A percentile compares a stretch with the other conserved stretches of the same genome.
phyloP scores from a whole-genome alignment of 2,329 filamentous ascomycete genomes.

The Podosphaera fusca region DNA sequence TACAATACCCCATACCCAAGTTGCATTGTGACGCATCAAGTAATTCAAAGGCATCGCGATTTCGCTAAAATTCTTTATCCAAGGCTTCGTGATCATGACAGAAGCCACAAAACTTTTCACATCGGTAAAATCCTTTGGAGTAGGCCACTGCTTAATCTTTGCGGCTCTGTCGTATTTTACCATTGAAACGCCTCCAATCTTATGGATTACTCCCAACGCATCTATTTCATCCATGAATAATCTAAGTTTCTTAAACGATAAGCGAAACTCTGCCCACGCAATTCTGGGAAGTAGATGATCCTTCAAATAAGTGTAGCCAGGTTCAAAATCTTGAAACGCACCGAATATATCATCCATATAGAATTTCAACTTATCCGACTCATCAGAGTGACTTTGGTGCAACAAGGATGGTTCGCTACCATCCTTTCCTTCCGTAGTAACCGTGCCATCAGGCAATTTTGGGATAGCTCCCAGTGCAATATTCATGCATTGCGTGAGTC shows the following conservation, averaged over 20 bases:
- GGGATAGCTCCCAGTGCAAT: background rate
- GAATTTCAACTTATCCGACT: background rate
- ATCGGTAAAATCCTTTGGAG: background rate
- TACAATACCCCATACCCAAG: background rate
- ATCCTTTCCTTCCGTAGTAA: background rate
- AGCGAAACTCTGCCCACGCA: background rate
- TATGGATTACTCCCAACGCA: background rate
- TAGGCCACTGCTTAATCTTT: conserved; percentile 1
- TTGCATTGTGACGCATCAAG: background rate
- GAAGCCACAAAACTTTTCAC: background rate
- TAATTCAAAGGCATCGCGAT: background rate
- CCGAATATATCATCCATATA: conserved; percentile 1
- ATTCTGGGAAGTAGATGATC: background rate
- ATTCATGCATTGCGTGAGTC: background rate
- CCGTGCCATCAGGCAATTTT: background rate
- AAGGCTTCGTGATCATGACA: background rate
- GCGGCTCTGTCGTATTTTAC: background rate
- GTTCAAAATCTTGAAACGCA: background rate
- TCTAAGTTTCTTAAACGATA: background rate
- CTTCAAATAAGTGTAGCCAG: background rate
- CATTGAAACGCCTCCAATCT: background rate
- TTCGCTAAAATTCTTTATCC: background rate
- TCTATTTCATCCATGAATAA: conserved; percentile 1
- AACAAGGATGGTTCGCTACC: background rate
- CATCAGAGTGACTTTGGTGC: background rate